Percentiles rank a stretch among this genome's conserved stretches.
Evolutionary conservation across 228 moss, liverwort and hornwort genomes (phyloP).

Genomic region (Sphagnum magellanicum): DNA sequence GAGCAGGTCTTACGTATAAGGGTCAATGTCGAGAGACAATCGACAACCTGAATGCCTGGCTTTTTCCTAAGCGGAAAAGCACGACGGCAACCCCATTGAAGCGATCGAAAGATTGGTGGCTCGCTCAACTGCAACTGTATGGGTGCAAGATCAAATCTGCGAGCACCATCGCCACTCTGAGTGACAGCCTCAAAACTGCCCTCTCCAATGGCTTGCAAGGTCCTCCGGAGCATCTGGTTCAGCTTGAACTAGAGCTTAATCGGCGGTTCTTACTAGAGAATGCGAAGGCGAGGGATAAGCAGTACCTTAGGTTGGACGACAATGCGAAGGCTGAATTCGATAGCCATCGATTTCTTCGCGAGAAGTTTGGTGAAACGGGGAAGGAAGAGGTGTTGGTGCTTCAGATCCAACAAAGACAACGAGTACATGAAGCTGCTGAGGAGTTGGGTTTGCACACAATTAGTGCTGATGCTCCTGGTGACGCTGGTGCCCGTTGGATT

Average conservation of each 20-base stretch:
- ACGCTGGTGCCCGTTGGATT: slow-evolving; percentile 4
- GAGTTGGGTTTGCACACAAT: slow-evolving; percentile 13
- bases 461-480: slow-evolving; percentile 2
- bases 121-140: slow-evolving; percentile 22
- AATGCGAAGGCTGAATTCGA: slow-evolving; percentile 11
- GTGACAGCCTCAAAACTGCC: neutral
- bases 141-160: slow-evolving; percentile 8
- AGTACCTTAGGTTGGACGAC: slow-evolving; percentile 9
- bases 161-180: slow-evolving; percentile 3
- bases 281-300: slow-evolving; percentile 13
- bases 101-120: slow-evolving; percentile 25
- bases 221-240: slow-evolving; percentile 7
- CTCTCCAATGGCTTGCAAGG: slow-evolving; percentile 1
- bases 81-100: neutral
- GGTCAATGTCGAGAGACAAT: slow-evolving; percentile 10
- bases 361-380: slow-evolving; percentile 18
- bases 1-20: slow-evolving; percentile 8
- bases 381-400: slow-evolving; percentile 10
- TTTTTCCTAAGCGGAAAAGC: slow-evolving; percentile 1
- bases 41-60: slow-evolving; percentile 10
- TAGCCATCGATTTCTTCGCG: slow-evolving; percentile 10
- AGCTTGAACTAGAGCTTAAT: slow-evolving; percentile 11
- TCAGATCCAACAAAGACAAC: neutral
- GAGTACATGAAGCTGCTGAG: slow-evolving; percentile 4
- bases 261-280: slow-evolving; percentile 8